A percentile compares a stretch with the other conserved stretches of the same genome.
Conservation (phyloP, 2,329 filamentous ascomycete species). For the Aplosporella prunicola region DNA sequence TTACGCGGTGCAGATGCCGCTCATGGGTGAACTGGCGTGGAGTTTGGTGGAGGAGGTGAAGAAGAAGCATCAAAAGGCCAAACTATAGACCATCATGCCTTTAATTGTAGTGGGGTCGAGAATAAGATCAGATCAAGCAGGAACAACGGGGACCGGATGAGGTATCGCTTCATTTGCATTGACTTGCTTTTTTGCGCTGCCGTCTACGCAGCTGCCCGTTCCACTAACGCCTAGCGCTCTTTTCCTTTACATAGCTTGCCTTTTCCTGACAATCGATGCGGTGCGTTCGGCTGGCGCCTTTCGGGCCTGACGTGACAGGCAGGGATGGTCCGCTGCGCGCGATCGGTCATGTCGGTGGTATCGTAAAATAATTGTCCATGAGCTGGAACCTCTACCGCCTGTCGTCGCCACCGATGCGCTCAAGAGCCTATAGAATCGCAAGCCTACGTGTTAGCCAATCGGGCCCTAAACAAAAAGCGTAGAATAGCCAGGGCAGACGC, state of each 20-base stretch:
- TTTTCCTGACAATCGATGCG: too few species aligned
- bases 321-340: conserved; percentile 3
- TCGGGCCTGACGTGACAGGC: too few species aligned
- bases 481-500: conserved; percentile 1
- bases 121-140: neutral
- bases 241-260: too few species aligned
- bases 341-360: conserved; percentile 1
- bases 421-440: conserved; percentile 22
- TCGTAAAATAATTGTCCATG: conserved; percentile 2
- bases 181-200: conserved; percentile 4
- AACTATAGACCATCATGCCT: conserved; percentile 26
- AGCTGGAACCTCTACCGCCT: conserved; percentile 13
- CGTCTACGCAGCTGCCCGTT: conserved; percentile 3
- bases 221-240: too few species aligned
- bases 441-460: neutral
- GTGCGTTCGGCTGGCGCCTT: too few species aligned
- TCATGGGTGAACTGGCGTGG: conserved; percentile 74
- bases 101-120: neutral
- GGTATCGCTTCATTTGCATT: neutral
- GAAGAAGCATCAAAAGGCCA: conserved; percentile 29
- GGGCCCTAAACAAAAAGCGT: too few species aligned
- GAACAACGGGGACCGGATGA: neutral
- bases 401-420: conserved; percentile 27
- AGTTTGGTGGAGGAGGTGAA: conserved; percentile 51
- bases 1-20: conserved; percentile 59